Percentiles rank a stretch among this genome's conserved stretches.
Conservation (phyloP, 2,329 filamentous ascomycete genomes). For the Phialophora expanda region DNA sequence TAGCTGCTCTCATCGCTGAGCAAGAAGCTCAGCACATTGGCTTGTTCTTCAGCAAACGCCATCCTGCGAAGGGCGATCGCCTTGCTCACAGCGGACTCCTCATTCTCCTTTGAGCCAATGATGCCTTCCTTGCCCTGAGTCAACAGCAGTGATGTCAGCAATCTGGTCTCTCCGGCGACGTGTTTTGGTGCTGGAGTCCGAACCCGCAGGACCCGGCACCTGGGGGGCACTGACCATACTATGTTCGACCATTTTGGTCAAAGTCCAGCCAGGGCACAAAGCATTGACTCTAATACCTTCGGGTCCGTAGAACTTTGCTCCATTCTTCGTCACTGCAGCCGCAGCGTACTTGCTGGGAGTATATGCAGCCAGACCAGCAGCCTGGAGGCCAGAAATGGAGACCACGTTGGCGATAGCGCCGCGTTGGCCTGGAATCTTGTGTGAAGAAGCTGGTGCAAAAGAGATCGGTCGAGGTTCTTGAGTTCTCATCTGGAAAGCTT, state of each 20-base stretch:
- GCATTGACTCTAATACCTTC: slow-evolving; percentile 34
- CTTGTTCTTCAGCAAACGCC: slow-evolving; percentile 34
- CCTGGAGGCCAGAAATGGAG: slow-evolving; percentile 30
- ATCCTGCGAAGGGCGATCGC: slow-evolving; percentile 30
- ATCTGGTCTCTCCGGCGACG: neutral
- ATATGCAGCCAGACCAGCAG: slow-evolving; percentile 30
- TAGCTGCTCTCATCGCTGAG: slow-evolving; percentile 36
- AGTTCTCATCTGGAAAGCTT: slow-evolving; percentile 32
- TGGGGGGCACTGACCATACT: slow-evolving; percentile 19
- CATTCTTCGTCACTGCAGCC: slow-evolving; percentile 33
- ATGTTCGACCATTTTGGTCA: slow-evolving; percentile 32
- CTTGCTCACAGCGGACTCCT: slow-evolving; percentile 27
- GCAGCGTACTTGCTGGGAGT: slow-evolving; percentile 32
- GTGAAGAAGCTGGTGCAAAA: slow-evolving; percentile 16
- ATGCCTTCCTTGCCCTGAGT: slow-evolving; percentile 27
- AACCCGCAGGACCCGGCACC: neutral
- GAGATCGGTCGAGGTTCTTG: slow-evolving; percentile 28
- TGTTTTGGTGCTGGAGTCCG: neutral
- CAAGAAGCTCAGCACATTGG: slow-evolving; percentile 33
- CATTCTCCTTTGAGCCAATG: slow-evolving; percentile 31
- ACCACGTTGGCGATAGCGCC: slow-evolving; percentile 34
- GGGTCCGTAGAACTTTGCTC: slow-evolving; percentile 33
- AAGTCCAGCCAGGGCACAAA: slow-evolving; percentile 34
- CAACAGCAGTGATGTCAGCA: neutral
- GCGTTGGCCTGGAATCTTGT: slow-evolving; percentile 30